Percentiles rank a stretch among this genome's conserved stretches.
Evolutionary conservation across 352 stramenopile species (phyloP).

Genomic region (Globisporangium emineosum): DNA sequence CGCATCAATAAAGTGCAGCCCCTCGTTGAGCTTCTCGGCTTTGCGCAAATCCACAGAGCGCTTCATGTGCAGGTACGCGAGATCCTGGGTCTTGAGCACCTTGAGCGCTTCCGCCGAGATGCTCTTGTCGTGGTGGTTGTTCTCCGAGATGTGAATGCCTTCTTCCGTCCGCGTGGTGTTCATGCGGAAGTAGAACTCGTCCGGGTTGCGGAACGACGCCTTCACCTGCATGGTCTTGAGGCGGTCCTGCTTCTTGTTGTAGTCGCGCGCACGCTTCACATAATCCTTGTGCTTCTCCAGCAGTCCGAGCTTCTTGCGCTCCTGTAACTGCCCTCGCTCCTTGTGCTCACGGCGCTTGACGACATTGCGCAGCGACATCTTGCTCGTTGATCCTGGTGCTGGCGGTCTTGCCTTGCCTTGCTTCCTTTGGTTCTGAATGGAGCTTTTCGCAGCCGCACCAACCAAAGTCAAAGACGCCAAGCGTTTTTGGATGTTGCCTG

Average conservation of each 20-base stretch:
- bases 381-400: conserved; percentile 1
- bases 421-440: background rate
- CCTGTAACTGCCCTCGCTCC: conserved; percentile 93
- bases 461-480: background rate
- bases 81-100: conserved; percentile 96
- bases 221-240: conserved; percentile 90
- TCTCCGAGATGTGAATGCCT: conserved; percentile 74
- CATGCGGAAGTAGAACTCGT: conserved; percentile 99
- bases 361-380: conserved; percentile 94
- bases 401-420: too few species aligned
- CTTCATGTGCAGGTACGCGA: conserved; percentile 93
- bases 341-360: conserved; percentile 99
- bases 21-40: conserved; percentile 69
- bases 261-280: conserved; percentile 93
- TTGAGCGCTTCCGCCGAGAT: conserved; percentile 80
- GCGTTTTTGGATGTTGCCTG: background rate
- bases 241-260: conserved; percentile 92
- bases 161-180: conserved; percentile 71
- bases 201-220: conserved; percentile 95
- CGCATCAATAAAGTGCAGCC: conserved; percentile 78
- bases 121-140: conserved; percentile 58
- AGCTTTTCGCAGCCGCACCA: conserved; percentile 4
- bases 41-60: conserved; percentile 73
- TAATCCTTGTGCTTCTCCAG: conserved; percentile 99
- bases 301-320: conserved; percentile 91